These are phyloP conservation scores for Aspergillus conjunctus DNA, from an alignment of 495 filamentous ascomycete species.

Conservation along the genomic window DNA sequence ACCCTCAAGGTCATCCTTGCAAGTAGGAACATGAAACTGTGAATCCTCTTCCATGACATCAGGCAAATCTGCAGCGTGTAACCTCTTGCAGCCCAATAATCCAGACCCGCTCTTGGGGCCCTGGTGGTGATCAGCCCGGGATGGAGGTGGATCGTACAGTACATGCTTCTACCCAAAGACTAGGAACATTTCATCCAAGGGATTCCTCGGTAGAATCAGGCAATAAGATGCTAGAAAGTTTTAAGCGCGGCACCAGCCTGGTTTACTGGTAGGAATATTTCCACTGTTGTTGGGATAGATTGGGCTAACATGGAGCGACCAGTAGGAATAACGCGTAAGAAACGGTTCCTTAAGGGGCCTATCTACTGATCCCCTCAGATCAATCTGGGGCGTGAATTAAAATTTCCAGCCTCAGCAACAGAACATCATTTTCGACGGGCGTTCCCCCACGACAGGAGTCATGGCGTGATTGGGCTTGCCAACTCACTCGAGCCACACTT, in stretches of 20 bases:
- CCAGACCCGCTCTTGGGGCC: not conserved
- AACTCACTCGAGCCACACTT: constrained; percentile 24
- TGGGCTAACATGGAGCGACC: constrained; percentile 27
- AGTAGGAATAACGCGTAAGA: constrained; percentile 6
- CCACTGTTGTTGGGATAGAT: constrained; percentile 3
- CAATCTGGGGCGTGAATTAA: constrained; percentile 2
- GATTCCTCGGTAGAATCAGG: not conserved
- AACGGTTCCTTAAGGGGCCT: not conserved
- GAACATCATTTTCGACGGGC: constrained; percentile 17
- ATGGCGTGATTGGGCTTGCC: constrained; percentile 19
- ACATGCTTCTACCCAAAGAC: constrained; percentile 4
- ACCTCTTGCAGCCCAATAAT: constrained; percentile 15
- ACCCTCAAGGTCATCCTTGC: not conserved
- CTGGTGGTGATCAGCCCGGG: not conserved
- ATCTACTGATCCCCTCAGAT: constrained; percentile 8
- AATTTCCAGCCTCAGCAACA: constrained; percentile 19
- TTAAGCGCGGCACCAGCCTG: constrained; percentile 4
- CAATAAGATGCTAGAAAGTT: not conserved
- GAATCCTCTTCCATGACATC: not conserved
- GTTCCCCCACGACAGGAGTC: not conserved
- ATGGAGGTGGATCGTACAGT: constrained; percentile 1
- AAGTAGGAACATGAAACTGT: not conserved
- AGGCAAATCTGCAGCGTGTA: constrained; percentile 10
- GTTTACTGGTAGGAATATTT: not conserved
- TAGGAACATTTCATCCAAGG: not conserved